Base-by-base conservation (phyloP, 495 filamentous ascomycete genomes). In the Penicillium maclennaniae region DNA sequence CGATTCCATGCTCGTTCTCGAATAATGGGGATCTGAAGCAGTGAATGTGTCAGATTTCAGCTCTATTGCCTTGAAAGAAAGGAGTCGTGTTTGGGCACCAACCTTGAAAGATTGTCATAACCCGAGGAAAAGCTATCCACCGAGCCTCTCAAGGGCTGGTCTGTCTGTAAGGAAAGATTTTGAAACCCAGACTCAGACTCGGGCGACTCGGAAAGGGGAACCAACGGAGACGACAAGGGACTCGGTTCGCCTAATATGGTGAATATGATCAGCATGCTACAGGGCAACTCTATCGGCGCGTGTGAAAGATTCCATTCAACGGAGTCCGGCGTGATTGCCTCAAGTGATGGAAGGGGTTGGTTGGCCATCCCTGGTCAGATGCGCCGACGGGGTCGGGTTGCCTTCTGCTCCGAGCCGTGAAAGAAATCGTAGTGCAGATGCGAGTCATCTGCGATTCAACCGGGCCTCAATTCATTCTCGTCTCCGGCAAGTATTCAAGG, bases 1-100 rank as follows among this genome's bases (percentile, higher is more conserved):
- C 79, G 41, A 85, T 67, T 60, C 81, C 80, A 74, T 81, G 78
- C 49, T 86, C 83, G 62, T 77, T 81, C 52, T 85, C 83, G 48
- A 83, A 69, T 55, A 86, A 69, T 45, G 81, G 77, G 31, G 82
- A 83, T 65, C 79, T 83, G 83, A 79, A 77, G 65, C 7, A 39
- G 36, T n/a, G 27, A 49, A 44, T 39, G 25, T 27, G 19, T 83
- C 78, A 41, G 82, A 83, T 20, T 44, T 21, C n/a, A 10, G 20
- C 42, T 44, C 12, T 39, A 36, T 28, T 44, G 21, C 6, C 28
- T 84, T 71, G 59, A 80, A 84, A 40, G 15, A 25, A 41, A 9
- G 19, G 14, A 21, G 10, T 5, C 23, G 23, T 15, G 36, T 6
- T 10, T 39, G 31, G 21, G 43, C 16, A 61, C 70, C 45, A 56